Evolutionary conservation across 2,329 filamentous ascomycete species (phyloP), one percentile per base, ranked within the genome.

Genomic region (Aspergillus fumigatiaffinis): DNA sequence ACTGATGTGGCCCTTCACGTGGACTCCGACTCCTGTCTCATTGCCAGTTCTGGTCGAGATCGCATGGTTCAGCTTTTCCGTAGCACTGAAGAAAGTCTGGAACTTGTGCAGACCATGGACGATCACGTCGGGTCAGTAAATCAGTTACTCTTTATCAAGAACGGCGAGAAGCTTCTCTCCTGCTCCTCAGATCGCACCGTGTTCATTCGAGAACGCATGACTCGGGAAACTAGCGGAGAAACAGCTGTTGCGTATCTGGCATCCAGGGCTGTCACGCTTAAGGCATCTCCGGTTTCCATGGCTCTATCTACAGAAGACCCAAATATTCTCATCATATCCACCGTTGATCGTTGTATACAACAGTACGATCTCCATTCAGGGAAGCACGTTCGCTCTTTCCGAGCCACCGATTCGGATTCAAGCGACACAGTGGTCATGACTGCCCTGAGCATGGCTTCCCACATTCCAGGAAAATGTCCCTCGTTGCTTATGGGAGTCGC

Each of bases 1-100:
- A 91, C 91, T 42, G 89, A 89, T 65, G 88, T 97, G 63, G 85
- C 87, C 21, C 80, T 95, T 4, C 86, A 86, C 66, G 84, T 90
- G 64, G 80, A 81, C 48, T 79, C 82, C 1, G 79, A 82, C 1
- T 80, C 78, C 50, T 82, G 85, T 38, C 78, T 96, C 49, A 80
- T 97, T 64, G 93, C 90, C 20, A 92, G 88, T 10, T 92, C 89
- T 69, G 90, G 91, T 38, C 84, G 94, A 63, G 94, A 99, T 74
- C 87, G 94, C 52, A 96, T 89, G n/a, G 85, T 93, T 1, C 94
- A 99, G 71, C 78, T 99, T n/a, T 97, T 97, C 70, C 81, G 84
- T 59, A 80, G 80, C 25, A 76, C 77, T 1, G 78, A 75, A 12
- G 82, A 85, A 2, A 76, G 75, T 2, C 88, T 95, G 73, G 84